Conservation (phyloP, 306 rosid genomes). For the Ormosia emarginata region DNA sequence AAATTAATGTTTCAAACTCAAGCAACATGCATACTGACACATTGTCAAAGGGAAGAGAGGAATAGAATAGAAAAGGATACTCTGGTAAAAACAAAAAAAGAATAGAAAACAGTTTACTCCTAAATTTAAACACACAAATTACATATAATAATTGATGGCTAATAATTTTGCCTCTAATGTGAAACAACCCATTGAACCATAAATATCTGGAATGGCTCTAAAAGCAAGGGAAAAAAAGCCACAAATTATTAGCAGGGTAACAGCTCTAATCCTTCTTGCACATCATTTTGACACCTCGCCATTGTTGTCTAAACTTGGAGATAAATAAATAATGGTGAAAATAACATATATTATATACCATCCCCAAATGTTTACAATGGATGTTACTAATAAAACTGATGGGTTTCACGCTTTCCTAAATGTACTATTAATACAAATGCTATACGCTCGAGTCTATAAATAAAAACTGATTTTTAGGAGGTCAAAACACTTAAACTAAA, state of each 20-base stretch:
- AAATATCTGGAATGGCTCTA: background rate
- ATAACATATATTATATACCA: background rate
- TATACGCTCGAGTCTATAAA: background rate
- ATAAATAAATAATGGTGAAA: slow-evolving; percentile 1
- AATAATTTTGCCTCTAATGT: background rate
- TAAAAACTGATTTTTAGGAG: background rate
- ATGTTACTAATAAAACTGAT: background rate
- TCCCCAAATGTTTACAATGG: background rate
- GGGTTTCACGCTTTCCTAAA: background rate
- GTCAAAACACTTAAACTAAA: background rate
- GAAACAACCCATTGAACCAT: background rate
- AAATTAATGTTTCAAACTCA: background rate
- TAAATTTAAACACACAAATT: background rate
- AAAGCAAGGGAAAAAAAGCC: background rate
- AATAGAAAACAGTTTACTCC: background rate
- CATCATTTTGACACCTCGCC: background rate
- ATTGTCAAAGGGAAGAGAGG: background rate
- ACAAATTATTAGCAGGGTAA: background rate
- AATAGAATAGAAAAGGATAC: background rate
- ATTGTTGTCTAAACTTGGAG: background rate
- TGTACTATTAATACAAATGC: background rate
- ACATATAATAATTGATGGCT: background rate
- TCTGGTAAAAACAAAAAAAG: too few relatives aligned
- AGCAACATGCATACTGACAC: background rate
- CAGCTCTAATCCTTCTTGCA: background rate